Conservation (phyloP, 2,329 filamentous ascomycete genomes). For the Ophiocordyceps sinensis region DNA sequence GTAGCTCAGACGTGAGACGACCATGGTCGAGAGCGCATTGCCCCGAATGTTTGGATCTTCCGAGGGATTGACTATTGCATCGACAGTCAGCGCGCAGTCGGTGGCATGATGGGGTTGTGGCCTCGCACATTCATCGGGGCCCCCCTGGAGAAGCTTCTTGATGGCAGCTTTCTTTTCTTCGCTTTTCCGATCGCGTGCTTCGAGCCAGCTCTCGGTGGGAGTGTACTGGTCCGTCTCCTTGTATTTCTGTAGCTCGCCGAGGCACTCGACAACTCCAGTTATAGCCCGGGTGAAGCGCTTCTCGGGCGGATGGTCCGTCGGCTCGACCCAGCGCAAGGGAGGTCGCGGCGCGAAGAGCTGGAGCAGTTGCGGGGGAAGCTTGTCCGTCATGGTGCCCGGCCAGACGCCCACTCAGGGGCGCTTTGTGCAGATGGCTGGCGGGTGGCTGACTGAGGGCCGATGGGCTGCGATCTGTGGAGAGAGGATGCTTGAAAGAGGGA, state of each 20-base stretch:
- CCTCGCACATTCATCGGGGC: conserved; percentile 44
- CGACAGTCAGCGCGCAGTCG: not conserved
- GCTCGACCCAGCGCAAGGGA: conserved; percentile 76
- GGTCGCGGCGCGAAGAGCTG: conserved; percentile 92
- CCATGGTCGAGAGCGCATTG: conserved; percentile 88
- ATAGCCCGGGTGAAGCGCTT: conserved; percentile 63
- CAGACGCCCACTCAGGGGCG: conserved; percentile 1
- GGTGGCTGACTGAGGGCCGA: not conserved
- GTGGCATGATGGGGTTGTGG: conserved; percentile 1
- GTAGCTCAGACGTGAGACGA: conserved; percentile 82
- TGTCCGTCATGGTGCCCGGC: conserved; percentile 65
- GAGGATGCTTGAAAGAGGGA: not conserved
- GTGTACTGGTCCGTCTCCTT: conserved; percentile 62
- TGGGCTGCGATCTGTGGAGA: not conserved
- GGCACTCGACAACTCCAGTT: conserved; percentile 57
- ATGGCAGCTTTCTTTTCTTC: conserved; percentile 60
- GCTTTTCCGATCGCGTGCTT: conserved; percentile 72
- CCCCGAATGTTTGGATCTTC: conserved; percentile 83
- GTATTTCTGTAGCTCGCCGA: conserved; percentile 62
- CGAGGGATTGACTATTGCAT: conserved; percentile 53
- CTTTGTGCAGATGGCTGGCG: not conserved
- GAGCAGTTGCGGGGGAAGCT: conserved; percentile 81
- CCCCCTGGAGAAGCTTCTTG: conserved; percentile 49
- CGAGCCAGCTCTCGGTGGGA: conserved; percentile 85
- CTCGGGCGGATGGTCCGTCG: conserved; percentile 69